Conservation (phyloP, 2,329 filamentous ascomycete species). For the Bimuria novae-zelandiae region DNA sequence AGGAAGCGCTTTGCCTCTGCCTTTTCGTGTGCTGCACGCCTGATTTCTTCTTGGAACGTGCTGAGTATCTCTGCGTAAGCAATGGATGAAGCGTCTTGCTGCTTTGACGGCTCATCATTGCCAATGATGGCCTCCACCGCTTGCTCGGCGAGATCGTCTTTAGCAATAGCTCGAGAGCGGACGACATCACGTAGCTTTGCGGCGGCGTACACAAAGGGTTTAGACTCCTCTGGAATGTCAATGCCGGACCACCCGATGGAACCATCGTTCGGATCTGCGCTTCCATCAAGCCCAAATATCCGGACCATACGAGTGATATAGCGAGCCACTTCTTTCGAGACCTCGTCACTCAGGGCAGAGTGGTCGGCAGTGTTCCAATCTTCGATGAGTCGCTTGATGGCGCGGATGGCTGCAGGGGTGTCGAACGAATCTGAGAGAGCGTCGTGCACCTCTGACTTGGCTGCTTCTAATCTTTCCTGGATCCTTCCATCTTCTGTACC, state of each 20-base stretch:
- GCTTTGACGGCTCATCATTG: constrained; percentile 30
- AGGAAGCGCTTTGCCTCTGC: constrained; percentile 67
- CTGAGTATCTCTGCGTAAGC: constrained; percentile 56
- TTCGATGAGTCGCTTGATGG: constrained; percentile 77
- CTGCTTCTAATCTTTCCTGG: constrained; percentile 54
- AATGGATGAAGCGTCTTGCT: constrained; percentile 37
- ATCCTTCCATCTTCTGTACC: constrained; percentile 50
- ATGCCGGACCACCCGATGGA: constrained; percentile 68
- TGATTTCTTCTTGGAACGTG: constrained; percentile 65
- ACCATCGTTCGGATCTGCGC: constrained; percentile 49
- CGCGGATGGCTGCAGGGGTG: constrained; percentile 76
- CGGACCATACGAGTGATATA: constrained; percentile 85
- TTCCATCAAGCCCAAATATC: constrained; percentile 78
- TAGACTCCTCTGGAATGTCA: constrained; percentile 63
- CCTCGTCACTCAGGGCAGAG: constrained; percentile 49
- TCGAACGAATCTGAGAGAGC: constrained; percentile 86
- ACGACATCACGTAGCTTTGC: constrained; percentile 62
- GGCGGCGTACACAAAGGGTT: constrained; percentile 64
- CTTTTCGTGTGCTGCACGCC: constrained; percentile 59
- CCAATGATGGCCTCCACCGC: constrained; percentile 47
- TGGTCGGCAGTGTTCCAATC: constrained; percentile 67
- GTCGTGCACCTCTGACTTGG: constrained; percentile 62
- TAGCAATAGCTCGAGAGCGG: constrained; percentile 58
- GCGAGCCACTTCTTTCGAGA: constrained; percentile 63
- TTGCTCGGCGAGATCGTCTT: constrained; percentile 38